Evolutionary conservation across 371 early-diverging fungal species (phyloP).

Genomic region (Nematocida parisii): DNA sequence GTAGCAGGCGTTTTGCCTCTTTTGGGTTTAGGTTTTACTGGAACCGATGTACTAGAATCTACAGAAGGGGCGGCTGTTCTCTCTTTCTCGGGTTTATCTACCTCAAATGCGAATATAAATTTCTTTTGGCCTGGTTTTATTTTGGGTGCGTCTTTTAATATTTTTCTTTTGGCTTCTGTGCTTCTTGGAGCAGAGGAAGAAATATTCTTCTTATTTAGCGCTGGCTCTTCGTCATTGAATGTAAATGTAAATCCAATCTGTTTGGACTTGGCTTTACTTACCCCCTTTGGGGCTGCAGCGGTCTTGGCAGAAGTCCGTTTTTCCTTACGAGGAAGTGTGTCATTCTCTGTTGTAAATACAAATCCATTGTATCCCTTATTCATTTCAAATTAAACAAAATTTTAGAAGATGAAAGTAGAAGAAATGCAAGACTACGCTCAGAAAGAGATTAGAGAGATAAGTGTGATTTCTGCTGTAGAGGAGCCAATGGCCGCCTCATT

Average conservation of each 20-base stretch:
- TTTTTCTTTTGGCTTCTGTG: background rate
- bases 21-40: too few relatives aligned
- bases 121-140: background rate
- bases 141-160: background rate
- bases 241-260: background rate
- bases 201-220: background rate
- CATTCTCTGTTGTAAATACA: constrained; percentile 22
- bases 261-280: constrained; percentile 10
- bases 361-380: constrained; percentile 47
- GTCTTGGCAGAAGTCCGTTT: background rate
- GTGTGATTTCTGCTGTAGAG: background rate
- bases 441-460: background rate
- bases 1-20: too few relatives aligned
- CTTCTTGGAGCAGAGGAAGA: background rate
- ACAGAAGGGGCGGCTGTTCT: background rate
- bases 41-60: background rate
- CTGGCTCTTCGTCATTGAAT: background rate
- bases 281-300: background rate
- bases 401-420: constrained; percentile 35
- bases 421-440: background rate
- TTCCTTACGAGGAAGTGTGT: constrained; percentile 5
- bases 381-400: constrained; percentile 51
- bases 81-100: background rate
- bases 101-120: background rate
- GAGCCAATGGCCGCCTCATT: constrained; percentile 31